These are phyloP conservation scores for Aspergillus piperis DNA, from an alignment of 2,329 filamentous ascomycete genomes.

Conservation along the genomic window DNA sequence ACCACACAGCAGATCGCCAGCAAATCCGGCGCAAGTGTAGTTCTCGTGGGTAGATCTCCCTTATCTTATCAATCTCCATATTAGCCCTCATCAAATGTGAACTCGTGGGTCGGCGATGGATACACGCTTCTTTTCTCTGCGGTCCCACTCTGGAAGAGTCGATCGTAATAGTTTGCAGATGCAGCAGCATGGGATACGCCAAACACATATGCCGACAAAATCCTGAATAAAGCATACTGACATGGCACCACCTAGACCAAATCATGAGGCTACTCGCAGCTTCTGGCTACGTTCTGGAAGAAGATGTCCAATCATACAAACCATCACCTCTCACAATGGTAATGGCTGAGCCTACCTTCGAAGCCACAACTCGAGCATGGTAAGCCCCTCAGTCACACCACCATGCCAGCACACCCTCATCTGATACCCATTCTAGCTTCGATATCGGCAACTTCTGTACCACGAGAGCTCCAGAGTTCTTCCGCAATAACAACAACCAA, in stretches of 20 bases:
- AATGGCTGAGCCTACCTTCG: slow-evolving; percentile 22
- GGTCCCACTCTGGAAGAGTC: neutral
- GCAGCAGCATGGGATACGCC: too few species aligned
- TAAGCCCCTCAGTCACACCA: neutral
- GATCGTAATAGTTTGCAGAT: neutral
- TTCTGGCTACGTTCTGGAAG: slow-evolving; percentile 19
- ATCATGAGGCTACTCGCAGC: slow-evolving; percentile 21
- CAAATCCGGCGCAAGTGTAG: slow-evolving; percentile 14
- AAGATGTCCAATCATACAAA: slow-evolving; percentile 22
- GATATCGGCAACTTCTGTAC: slow-evolving; percentile 16
- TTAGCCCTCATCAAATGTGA: neutral
- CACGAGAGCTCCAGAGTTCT: slow-evolving; percentile 21
- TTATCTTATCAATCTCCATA: neutral
- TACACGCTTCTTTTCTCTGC: neutral
- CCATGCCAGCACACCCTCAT: neutral
- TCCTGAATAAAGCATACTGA: neutral
- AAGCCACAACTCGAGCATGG: slow-evolving; percentile 21
- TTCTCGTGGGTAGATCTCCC: slow-evolving; percentile 16
- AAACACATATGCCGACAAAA: neutral
- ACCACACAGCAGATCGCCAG: slow-evolving; percentile 14
- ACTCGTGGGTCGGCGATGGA: neutral
- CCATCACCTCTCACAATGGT: slow-evolving; percentile 21
- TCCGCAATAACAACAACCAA: slow-evolving; percentile 18
- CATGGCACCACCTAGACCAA: slow-evolving; percentile 12
- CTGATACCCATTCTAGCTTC: slow-evolving; percentile 6